Percentiles rank a stretch among this genome's conserved stretches.
Evolutionary conservation across 2,329 filamentous ascomycete species (phyloP).

Genomic region (Phaeosphaeriaceae sp.): DNA sequence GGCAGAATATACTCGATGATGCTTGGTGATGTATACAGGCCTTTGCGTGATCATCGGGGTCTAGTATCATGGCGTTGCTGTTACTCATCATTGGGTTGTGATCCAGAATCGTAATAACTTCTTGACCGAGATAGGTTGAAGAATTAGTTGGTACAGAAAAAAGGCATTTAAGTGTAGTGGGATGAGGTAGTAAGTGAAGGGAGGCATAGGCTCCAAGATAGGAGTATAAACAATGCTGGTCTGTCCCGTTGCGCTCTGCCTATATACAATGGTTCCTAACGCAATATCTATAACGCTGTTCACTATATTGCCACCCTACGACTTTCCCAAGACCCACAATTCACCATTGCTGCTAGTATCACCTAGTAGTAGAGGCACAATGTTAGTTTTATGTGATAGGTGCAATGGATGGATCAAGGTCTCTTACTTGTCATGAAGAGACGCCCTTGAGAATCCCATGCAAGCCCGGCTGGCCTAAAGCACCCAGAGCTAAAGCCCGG

Average conservation of each 20-base stretch:
- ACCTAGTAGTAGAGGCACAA: neutral
- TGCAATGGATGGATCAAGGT: neutral
- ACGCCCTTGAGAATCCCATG: slow-evolving; percentile 55
- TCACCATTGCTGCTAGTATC: slow-evolving; percentile 36
- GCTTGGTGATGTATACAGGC: slow-evolving; percentile 9
- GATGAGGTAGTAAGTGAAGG: too few species aligned
- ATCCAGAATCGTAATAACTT: too few species aligned
- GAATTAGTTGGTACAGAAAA: too few species aligned
- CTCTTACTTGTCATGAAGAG: slow-evolving; percentile 60
- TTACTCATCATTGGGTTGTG: too few species aligned
- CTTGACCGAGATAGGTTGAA: too few species aligned
- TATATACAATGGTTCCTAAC: too few species aligned
- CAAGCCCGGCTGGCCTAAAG: slow-evolving; percentile 67
- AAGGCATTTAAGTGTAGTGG: too few species aligned
- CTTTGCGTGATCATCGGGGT: too few species aligned
- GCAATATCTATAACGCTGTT: neutral
- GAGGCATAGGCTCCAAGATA: too few species aligned
- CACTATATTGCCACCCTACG: slow-evolving; percentile 13
- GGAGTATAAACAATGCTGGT: too few species aligned
- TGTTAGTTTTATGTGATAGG: slow-evolving; percentile 53
- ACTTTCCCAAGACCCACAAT: slow-evolving; percentile 39
- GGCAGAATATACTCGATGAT: slow-evolving; percentile 1
- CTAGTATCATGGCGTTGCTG: too few species aligned
- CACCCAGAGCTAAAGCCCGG: slow-evolving; percentile 51
- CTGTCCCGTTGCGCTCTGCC: too few species aligned